Percentiles rank a stretch among this genome's conserved stretches.
Evolutionary conservation across 441 rosid genomes (phyloP).

Genomic region (Gossypium lobatum): DNA sequence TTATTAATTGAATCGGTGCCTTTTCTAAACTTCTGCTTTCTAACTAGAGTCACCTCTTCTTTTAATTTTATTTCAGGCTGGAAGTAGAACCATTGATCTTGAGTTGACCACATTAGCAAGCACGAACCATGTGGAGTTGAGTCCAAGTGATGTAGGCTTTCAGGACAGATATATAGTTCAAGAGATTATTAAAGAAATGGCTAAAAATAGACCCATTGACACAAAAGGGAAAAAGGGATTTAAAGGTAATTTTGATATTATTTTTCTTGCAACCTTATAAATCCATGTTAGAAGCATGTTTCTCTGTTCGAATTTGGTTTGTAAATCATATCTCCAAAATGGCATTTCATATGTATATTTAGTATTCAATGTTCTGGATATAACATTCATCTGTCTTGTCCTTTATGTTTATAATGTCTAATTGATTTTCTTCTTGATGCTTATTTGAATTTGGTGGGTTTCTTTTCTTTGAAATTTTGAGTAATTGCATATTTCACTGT

Average conservation of each 20-base stretch:
- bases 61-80: conserved; percentile 46
- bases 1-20: not conserved
- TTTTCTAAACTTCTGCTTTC: not conserved
- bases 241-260: conserved; percentile 42
- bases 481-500: not conserved
- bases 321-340: not conserved
- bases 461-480: not conserved
- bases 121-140: conserved; percentile 80
- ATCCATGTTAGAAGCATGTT: not conserved
- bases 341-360: not conserved
- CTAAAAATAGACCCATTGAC: conserved; percentile 85
- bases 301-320: not conserved
- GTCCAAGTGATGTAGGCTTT: conserved; percentile 92
- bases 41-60: not conserved
- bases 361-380: not conserved
- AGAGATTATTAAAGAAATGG: conserved; percentile 92
- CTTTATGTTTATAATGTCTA: not conserved
- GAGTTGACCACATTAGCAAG: conserved; percentile 87
- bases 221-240: conserved; percentile 72
- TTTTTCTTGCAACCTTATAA: not conserved
- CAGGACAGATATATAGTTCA: conserved; percentile 92
- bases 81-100: conserved; percentile 75
- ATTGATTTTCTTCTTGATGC: not conserved
- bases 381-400: not conserved
- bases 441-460: not conserved